Evolutionary conservation across 306 rosid genomes (phyloP), one percentile per base, ranked within the genome.

Genomic region (Castanospermum australe): DNA sequence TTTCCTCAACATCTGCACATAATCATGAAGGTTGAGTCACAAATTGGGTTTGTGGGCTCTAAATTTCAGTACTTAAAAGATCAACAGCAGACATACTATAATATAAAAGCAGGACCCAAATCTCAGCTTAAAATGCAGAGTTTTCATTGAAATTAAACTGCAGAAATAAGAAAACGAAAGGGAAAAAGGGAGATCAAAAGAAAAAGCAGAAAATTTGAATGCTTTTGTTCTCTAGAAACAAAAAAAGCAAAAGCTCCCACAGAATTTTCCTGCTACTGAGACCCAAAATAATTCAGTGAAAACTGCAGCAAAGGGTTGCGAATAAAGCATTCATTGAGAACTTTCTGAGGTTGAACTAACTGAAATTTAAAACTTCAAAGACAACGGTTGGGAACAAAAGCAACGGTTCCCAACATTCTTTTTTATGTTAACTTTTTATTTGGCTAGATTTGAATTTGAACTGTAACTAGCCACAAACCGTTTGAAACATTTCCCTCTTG

Each of bases 401-500:
- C 79, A 74, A 85, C 66, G 85, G 93, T 84, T 88, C 83, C 81
- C 64, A 13, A 56, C 56, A 65, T 78, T 86, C 76, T 76, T 85
- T 91, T 71, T 12, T 30, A 21, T 85, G 81, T 78, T 12, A 74
- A 79, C 88, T 78, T 90, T 86, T 88, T 82, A 76, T 79, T 60
- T 39, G 54, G 54, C 7, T 15, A 59, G 66, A 86, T 92, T 93
- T 90, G 93, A 93, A 93, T 84, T 91, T 90, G 78, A 88, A 87
- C 59, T 20, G 62, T 78, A 47, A 52, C 50, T 11, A 80, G 83
- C 24, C n/a, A 77, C 73, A 67, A 38, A 44, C 57, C 48, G 82
- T 90, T 91, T 89, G 92, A 90, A 90, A 77, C 81, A 30, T 77
- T 85, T 94, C 97, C 98, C 98, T 85, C 97, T 88, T 45, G 66